A percentile compares a stretch with the other conserved stretches of the same genome.
Evolutionary conservation across 305 asterid genomes (phyloP).

Genomic region (Fraxinus latifolia): DNA sequence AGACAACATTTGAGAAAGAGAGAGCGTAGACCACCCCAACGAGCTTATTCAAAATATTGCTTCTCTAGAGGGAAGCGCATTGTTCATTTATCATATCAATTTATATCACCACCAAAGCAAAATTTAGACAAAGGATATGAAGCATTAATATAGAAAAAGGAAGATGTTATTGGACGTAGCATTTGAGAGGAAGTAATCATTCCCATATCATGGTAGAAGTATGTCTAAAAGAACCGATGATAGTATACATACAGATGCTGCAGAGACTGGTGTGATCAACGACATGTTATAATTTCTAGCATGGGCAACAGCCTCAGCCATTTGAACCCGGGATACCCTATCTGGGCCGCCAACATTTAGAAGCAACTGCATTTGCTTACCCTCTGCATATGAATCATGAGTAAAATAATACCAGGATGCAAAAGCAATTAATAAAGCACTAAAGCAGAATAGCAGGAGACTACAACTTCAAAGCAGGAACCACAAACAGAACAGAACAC

Average conservation of each 20-base stretch:
- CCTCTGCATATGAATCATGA: constrained; percentile 41
- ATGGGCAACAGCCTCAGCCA: constrained; percentile 86
- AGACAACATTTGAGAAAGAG: constrained; percentile 4
- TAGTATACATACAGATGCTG: constrained; percentile 58
- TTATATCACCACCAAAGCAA: neutral
- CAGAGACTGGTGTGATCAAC: constrained; percentile 66
- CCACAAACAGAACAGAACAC: neutral
- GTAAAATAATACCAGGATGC: neutral
- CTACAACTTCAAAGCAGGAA: neutral
- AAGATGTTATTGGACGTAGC: neutral
- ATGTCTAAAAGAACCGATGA: neutral
- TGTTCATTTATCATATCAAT: neutral
- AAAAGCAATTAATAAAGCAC: neutral
- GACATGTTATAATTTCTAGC: constrained; percentile 60
- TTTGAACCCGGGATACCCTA: constrained; percentile 79
- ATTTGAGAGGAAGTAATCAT: neutral
- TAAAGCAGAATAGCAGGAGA: neutral
- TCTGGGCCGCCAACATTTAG: constrained; percentile 86
- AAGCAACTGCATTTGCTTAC: constrained; percentile 54
- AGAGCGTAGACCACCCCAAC: neutral
- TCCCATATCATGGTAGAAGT: neutral
- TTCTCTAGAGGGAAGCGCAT: neutral
- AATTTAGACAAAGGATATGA: neutral
- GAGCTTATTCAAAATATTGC: neutral
- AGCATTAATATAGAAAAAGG: neutral